Evolutionary conservation across 1,139 yeast species (phyloP), one percentile per base, ranked within the genome.

Genomic region (Meyerozyma carpophila): DNA sequence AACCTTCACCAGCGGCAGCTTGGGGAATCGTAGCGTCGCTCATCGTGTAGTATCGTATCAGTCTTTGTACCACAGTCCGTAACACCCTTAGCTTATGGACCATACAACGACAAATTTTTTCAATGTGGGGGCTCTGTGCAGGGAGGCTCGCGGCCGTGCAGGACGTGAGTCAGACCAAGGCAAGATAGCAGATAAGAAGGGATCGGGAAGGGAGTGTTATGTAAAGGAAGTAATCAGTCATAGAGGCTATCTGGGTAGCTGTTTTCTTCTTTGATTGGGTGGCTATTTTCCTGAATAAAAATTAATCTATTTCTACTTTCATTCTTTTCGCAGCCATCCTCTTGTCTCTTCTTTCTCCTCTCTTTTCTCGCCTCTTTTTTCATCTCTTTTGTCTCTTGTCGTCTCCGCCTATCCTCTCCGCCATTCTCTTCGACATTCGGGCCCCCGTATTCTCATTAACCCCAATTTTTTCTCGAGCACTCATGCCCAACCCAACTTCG

Each of bases 401-500:
- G 16, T 34, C 37, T 9, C 37, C 26, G 37, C 61, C 58, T 24
- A 82, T 55, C 46, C 84, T 66, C 21, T 63, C 58, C 36, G 68
- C 66, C 77, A 81, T 75, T 1, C 68, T 61, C 56, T 82, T 82
- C 1, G 84, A 68, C 61, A 81, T 61, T 47, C 74, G 75, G 1
- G 83, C 80, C 43, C 62, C 68, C 14, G 79, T 77, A 39, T 70
- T 70, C 0, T 65, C 56, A 44, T 68, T 71, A 9, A 63, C 53
- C 39, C 63, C 65, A 14, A 75, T 59, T n/a, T 69, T 65, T n/a
- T 74, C 63, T 37, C 58, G 53, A 47, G 63, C 51, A 43, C 83
- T 73, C 89, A 88, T 79, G 4, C 96, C 96, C 44, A 88, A 57
- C 0, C 96, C 96, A 36, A 85, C 71, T 52, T 88, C 94, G 50